A percentile compares a stretch with the other conserved stretches of the same genome.
Evolutionary conservation across 1,139 yeast species (phyloP).

Genomic region (Saccharomyces hybrid): DNA sequence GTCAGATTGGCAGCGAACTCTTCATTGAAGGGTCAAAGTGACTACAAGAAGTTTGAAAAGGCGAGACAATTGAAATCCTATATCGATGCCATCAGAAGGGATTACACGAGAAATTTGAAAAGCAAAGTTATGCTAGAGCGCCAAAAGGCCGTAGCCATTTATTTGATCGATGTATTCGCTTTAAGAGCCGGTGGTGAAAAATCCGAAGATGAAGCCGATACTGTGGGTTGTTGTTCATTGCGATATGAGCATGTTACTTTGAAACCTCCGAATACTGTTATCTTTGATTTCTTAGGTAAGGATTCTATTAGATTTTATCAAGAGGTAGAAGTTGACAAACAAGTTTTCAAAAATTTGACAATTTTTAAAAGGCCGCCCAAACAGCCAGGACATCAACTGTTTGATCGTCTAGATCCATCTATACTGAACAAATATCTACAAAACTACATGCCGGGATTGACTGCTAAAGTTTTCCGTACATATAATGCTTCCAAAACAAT

Average conservation of each 20-base stretch:
- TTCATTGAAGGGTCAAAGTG: constrained; percentile 84
- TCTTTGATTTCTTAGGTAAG: constrained; percentile 94
- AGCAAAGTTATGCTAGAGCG: constrained; percentile 76
- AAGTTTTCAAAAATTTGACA: constrained; percentile 80
- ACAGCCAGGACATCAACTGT: constrained; percentile 83
- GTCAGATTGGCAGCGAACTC: constrained; percentile 90
- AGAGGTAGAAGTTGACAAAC: constrained; percentile 83
- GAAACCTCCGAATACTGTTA: constrained; percentile 76
- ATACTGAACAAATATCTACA: constrained; percentile 80
- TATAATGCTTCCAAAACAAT: constrained; percentile 93
- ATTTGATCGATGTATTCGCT: constrained; percentile 88
- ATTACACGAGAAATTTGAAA: constrained; percentile 63
- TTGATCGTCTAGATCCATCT: constrained; percentile 82
- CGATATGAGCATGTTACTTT: constrained; percentile 83
- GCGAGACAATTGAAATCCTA: constrained; percentile 75
- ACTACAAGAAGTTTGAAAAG: constrained; percentile 84
- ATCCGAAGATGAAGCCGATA: constrained; percentile 95
- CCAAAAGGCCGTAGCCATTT: constrained; percentile 91
- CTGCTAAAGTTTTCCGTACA: constrained; percentile 96
- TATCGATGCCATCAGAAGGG: constrained; percentile 65
- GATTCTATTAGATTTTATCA: constrained; percentile 90
- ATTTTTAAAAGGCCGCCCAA: constrained; percentile 85
- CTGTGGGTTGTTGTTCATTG: constrained; percentile 95
- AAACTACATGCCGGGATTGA: constrained; percentile 82
- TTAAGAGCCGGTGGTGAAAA: constrained; percentile 98